Evolutionary conservation across 768 basidiomycete species (phyloP), one percentile per base, ranked within the genome.

Genomic region (Mycena capillaripes): DNA sequence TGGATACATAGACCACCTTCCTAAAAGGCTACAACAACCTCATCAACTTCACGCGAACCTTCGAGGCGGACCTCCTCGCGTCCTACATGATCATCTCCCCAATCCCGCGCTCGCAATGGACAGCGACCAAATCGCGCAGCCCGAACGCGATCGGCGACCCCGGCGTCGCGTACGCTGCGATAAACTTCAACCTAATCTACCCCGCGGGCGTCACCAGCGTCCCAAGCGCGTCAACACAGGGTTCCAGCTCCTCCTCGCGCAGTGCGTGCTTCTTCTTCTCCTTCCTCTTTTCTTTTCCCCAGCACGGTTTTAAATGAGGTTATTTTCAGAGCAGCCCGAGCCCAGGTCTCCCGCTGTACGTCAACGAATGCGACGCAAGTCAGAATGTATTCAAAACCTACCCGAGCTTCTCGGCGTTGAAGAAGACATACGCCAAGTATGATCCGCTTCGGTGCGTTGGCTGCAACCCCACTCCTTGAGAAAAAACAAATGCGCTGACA

Each of bases 301-400:
- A n/a, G 8, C 17, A 27, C 32, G 9, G 14, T 32, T 19, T 53
- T 56, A 21, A 56, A 29, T 30, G 19, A 0, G 0, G 19, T 40
- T 1, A 4, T 16, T 1, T 1, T 38, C 7, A 1, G 16, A 11
- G 38, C 55, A 65, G 71, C 11, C 42, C 44, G 25, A 58, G 59
- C 23, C 62, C 61, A 3, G 67, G 52, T 10, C 52, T 72, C 21
- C 65, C 70, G 32, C 50, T 66, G 34, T 66, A 84, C 58, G 77
- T 85, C 17, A 84, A 83, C 59, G 85, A 87, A 72, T 83, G 81
- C 56, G 84, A 85, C 67, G 80, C 78, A 9, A 73, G 71, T 1
- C 86, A 87, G 66, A 78, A 82, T 32, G 82, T 82, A 1, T 85
- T 84, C 70, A 76, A 76, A 7, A 84, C 84, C 4, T 87, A 87